Percentiles rank a stretch among this genome's conserved stretches.
Evolutionary conservation across 805 yeast genomes (phyloP).

Genomic region (Sporopachydermia quercuum): DNA sequence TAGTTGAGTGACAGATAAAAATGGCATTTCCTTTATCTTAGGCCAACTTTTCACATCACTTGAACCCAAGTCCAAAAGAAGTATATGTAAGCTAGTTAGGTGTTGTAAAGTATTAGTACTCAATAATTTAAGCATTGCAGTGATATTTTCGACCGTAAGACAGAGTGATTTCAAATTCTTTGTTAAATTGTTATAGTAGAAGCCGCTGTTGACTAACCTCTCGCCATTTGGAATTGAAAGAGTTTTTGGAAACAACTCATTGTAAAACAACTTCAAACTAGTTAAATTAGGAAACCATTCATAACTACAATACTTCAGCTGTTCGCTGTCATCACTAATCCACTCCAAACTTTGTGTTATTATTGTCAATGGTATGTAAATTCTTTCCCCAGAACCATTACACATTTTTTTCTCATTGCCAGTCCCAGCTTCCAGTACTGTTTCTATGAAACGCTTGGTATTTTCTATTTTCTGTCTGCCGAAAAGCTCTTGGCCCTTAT

Average conservation of each 20-base stretch:
- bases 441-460: background rate
- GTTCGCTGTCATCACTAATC: background rate
- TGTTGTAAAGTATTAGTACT: background rate
- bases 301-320: background rate
- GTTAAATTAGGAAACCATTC: background rate
- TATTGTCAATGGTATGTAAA: no score
- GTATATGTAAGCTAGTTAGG: background rate
- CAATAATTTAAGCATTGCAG: background rate
- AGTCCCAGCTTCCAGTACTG: no score
- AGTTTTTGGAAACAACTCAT: slow-evolving; percentile 14
- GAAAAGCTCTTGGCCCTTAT: background rate
- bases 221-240: slow-evolving; percentile 20
- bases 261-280: background rate
- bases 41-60: background rate
- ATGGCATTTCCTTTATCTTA: no score
- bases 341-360: no score
- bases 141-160: background rate
- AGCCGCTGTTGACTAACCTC: no score
- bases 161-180: background rate
- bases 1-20: background rate
- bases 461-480: background rate
- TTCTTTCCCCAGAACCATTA: no score
- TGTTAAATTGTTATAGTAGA: no score
- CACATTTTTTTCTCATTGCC: no score
- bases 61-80: background rate